Evolutionary conservation across 208 protist genomes (phyloP).

Genomic region (Acanthamoeba culbertsoni): DNA sequence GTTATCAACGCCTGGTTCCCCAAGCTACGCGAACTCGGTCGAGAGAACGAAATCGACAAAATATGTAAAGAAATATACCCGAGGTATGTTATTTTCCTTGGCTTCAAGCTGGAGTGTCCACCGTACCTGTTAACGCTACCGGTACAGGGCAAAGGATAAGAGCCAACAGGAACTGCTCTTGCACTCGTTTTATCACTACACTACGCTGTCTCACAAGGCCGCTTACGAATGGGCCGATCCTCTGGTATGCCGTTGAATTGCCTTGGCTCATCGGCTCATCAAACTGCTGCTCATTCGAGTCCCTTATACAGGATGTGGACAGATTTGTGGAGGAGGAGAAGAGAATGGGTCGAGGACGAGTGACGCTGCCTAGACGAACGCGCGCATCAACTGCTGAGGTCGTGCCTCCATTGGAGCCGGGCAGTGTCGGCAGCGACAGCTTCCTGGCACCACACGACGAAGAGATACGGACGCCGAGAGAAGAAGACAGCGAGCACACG

Average conservation of each 20-base stretch:
- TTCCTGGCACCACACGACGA: too few species aligned
- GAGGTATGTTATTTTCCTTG: background rate
- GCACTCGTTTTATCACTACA: constrained; percentile 1
- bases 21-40: background rate
- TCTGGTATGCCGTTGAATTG: background rate
- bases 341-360: background rate
- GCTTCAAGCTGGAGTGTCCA: too few species aligned
- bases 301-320: background rate
- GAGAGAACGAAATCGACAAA: constrained; percentile 22
- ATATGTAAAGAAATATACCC: background rate
- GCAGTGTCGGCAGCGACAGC: too few species aligned
- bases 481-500: too few species aligned
- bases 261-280: background rate
- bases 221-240: constrained; percentile 49
- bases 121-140: background rate
- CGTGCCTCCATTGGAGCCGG: too few species aligned
- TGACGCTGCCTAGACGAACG: background rate
- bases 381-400: too few species aligned
- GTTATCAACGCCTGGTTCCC: background rate
- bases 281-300: background rate
- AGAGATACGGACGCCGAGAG: too few species aligned
- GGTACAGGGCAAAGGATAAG: background rate
- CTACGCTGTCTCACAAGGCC: background rate
- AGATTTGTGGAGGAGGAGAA: background rate
- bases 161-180: background rate